Evolutionary conservation across 2,329 filamentous ascomycete species (phyloP), one percentile per base, ranked within the genome.

Genomic region (Exophiala spinifera): DNA sequence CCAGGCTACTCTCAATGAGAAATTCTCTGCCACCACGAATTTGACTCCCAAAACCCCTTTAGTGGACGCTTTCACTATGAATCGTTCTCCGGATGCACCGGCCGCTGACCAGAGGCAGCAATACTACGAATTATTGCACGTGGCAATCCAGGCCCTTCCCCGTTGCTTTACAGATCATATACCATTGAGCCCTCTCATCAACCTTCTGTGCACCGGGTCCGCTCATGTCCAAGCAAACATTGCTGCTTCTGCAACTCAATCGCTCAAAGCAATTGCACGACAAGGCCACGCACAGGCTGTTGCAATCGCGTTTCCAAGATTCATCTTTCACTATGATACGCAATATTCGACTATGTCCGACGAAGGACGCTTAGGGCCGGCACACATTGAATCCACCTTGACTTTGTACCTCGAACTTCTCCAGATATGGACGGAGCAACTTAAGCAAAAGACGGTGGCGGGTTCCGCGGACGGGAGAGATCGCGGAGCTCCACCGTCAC

Each of bases 251-350:
- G 97, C 95, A 1, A 89, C 91, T 2, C 88, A 91, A 63, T 96
- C 94, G 1, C 74, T 99, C 14, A 97, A 96, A 69, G 92, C 92
- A 0, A 99, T 99, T 64, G 94, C 95, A 10, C 82, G 89, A 28
- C 94, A 99, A 66, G 89, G 87, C 6, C 88, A 96, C 71, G 91
- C 94, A 0, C 91, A 99, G 63, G 89, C 94, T 69, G 94, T 99
- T 2, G 96, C 91, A 0, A 96, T 95, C 72, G 92, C 94, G 0
- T 99, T 99, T 72, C 89, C 94, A 34, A 82, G 91, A 21, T 99
- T 97, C 72, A 99, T 99, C 49, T 99, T 99, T 75, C 96, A 94
- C 63, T 99, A 97, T 69, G 95, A 99, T 69, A 91, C 95, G 62
- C 85, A 91, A 20, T 99, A 99, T 70, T 90, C 92, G 1, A 97